Conservation (phyloP, 2,329 filamentous ascomycete genomes). For the Scedosporium dehoogii region DNA sequence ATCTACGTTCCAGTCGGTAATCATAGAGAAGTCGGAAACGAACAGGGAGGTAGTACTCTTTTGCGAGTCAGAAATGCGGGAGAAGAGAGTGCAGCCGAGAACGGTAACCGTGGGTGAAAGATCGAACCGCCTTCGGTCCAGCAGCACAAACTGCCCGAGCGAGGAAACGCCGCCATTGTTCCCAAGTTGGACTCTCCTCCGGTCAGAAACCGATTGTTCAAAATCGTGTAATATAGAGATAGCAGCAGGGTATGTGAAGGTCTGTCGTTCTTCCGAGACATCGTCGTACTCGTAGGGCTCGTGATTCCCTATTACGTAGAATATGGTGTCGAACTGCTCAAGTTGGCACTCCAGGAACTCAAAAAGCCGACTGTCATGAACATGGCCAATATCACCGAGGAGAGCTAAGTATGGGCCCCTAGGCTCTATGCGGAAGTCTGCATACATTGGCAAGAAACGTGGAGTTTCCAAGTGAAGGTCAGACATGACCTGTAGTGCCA, state of each 20-base stretch:
- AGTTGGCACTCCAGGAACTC: slow-evolving; percentile 30
- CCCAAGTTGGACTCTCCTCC: not conserved
- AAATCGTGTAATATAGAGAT: not conserved
- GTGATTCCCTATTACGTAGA: slow-evolving; percentile 37
- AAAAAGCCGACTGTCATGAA: slow-evolving; percentile 28
- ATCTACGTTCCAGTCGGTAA: slow-evolving; percentile 15
- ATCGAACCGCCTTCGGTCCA: slow-evolving; percentile 28
- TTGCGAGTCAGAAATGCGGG: slow-evolving; percentile 20
- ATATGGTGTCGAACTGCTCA: slow-evolving; percentile 27
- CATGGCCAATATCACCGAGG: slow-evolving; percentile 36
- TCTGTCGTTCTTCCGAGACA: not conserved
- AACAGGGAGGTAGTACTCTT: slow-evolving; percentile 20
- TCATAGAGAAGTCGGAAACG: slow-evolving; percentile 33
- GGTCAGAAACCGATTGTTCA: not conserved
- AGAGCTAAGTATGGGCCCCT: slow-evolving; percentile 33
- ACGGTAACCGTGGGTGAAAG: slow-evolving; percentile 25
- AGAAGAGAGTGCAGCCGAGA: slow-evolving; percentile 33
- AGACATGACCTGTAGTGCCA: slow-evolving; percentile 8
- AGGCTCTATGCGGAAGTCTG: slow-evolving; percentile 29
- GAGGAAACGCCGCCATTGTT: not conserved
- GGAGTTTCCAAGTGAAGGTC: slow-evolving; percentile 37
- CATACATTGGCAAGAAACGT: slow-evolving; percentile 18
- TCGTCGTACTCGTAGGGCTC: slow-evolving; percentile 25
- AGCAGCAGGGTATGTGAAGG: not conserved
- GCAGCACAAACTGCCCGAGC: slow-evolving; percentile 24